Percentiles rank a stretch among this genome's conserved stretches.
phyloP scores from a whole-genome alignment of 371 early-diverging fungal genomes.

The Syncephalastrum contaminatum region DNA sequence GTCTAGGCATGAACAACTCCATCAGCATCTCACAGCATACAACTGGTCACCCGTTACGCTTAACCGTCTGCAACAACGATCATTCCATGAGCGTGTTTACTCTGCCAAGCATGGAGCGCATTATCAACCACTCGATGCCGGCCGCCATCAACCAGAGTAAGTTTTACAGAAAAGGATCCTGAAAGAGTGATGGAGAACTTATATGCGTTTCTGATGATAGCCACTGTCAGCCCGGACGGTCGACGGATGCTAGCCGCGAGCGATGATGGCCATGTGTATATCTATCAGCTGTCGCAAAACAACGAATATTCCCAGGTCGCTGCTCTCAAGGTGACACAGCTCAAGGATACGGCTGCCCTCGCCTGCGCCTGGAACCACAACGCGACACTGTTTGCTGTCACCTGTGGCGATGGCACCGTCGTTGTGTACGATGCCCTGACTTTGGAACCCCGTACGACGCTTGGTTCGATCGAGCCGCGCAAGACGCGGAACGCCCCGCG shows the following conservation, averaged over 20 bases:
- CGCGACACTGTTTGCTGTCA: constrained; percentile 70
- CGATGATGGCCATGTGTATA: constrained; percentile 76
- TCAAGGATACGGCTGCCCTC: constrained; percentile 9
- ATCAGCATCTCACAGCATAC: constrained; percentile 18
- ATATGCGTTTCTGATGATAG: constrained; percentile 23
- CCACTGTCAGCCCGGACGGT: constrained; percentile 80
- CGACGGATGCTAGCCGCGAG: constrained; percentile 79
- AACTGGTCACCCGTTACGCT: constrained; percentile 10
- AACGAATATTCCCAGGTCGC: constrained; percentile 6
- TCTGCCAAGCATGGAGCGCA: constrained; percentile 63
- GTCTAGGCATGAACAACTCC: constrained; percentile 23
- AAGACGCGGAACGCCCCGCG: constrained; percentile 22
- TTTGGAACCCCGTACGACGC: constrained; percentile 26
- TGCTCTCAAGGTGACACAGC: background rate
- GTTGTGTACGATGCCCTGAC: constrained; percentile 68
- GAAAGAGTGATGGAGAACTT: background rate
- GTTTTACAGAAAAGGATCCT: background rate
- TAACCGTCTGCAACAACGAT: constrained; percentile 90
- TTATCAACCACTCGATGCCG: constrained; percentile 65
- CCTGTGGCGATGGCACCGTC: constrained; percentile 76
- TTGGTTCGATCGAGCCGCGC: constrained; percentile 17
- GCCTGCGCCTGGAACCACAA: constrained; percentile 75
- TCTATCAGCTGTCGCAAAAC: constrained; percentile 49
- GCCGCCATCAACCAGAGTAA: constrained; percentile 79
- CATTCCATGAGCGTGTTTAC: constrained; percentile 82